Conservation (phyloP, 768 basidiomycete genomes). For the Hirschioporus abietinus region DNA sequence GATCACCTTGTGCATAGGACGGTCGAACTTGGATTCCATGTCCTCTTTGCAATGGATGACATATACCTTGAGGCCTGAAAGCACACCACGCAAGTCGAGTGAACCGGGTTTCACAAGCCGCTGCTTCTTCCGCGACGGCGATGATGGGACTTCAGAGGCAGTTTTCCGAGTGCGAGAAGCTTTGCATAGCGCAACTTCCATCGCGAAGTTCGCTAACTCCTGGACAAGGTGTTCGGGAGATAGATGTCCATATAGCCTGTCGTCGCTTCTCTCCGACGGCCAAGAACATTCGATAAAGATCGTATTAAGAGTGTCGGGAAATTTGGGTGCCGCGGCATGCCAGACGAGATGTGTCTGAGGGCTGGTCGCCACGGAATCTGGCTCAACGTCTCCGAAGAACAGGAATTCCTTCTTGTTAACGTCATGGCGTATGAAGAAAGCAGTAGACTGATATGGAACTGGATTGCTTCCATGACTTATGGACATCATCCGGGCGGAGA, state of each 20-base stretch:
- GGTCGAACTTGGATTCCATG: constrained; percentile 39
- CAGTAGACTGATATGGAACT: constrained; percentile 67
- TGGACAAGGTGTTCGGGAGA: constrained; percentile 72
- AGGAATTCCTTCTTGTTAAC: constrained; percentile 63
- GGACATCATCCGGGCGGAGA: constrained; percentile 64
- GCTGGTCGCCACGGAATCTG: constrained; percentile 60
- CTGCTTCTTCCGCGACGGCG: constrained; percentile 32
- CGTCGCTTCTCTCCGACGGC: constrained; percentile 62
- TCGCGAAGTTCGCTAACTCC: constrained; percentile 68
- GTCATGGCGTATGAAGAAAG: constrained; percentile 79
- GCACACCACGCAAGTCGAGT: constrained; percentile 40
- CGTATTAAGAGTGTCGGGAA: constrained; percentile 61
- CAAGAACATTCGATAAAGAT: constrained; percentile 97
- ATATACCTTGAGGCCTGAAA: constrained; percentile 63
- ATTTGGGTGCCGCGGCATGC: constrained; percentile 73
- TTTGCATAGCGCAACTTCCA: constrained; percentile 43
- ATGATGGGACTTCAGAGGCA: neutral
- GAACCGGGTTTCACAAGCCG: constrained; percentile 29
- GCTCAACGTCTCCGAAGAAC: constrained; percentile 94
- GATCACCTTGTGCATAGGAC: constrained; percentile 61
- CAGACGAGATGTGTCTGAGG: constrained; percentile 71
- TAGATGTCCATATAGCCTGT: constrained; percentile 79
- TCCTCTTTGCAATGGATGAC: constrained; percentile 87
- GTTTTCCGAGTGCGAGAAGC: constrained; percentile 26
- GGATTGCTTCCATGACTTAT: constrained; percentile 65